Evolutionary conservation across 176 grass and related monocot genomes (phyloP), one percentile per base, ranked within the genome.

Genomic region (Poa pratensis): DNA sequence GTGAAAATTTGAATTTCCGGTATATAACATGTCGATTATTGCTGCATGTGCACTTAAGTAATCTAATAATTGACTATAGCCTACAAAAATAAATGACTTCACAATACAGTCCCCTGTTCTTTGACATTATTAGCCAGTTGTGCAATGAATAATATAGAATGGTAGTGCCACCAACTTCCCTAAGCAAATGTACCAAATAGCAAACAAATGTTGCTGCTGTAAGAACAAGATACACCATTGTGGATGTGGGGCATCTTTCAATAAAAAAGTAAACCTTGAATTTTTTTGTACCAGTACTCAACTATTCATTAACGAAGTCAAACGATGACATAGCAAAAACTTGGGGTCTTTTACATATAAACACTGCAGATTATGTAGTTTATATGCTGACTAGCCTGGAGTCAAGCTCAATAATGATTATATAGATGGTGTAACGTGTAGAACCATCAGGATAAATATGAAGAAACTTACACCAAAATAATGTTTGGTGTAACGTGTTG

Each of bases 331-430:
- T 54, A 48, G 2, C 34, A 73, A 63, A 4, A 51, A 22, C 17
- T 39, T 84, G 23, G 28, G 32, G 17, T 8, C 17, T 83, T 53
- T 30, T 50, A n/a, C 64, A 78, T 39, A 70, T 62, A 51, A 4
- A 57, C 32, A 83, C 45, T 77, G 65, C 22, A 61, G 61, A 61
- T 54, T 63, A 39, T 53, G 40, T 32, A 81, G 69, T 87, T 81
- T 23, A 40, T 32, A 15, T 13, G 18, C 14, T 52, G 3, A 50
- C 39, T 59, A 88, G 17, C 50, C 5, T 18, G 43, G 11, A 63
- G 68, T 70, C 12, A 18, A 69, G 40, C 57, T 55, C 52, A 46
- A 55, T 72, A 62, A 79, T 51, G 30, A 78, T 14, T 79, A 53
- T 53, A 49, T 73, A 63, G 7, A 69, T 35, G 23, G 23, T 62